Conservation (phyloP, 805 yeast genomes). For the Starmerella floricola region DNA sequence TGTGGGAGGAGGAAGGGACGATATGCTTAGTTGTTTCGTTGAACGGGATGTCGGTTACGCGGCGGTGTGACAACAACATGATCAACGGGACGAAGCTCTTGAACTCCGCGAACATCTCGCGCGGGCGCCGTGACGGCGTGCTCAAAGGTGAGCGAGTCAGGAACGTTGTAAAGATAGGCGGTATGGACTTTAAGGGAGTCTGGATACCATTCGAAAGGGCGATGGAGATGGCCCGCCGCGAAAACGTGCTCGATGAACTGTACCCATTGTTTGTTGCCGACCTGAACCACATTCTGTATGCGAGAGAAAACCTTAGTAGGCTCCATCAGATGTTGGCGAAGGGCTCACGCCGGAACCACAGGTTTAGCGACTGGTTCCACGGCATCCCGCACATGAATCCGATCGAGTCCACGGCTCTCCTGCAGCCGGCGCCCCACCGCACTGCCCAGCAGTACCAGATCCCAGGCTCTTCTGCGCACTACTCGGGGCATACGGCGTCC, state of each 20-base stretch:
- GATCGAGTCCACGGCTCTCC: too few relatives aligned
- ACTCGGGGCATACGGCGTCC: too few relatives aligned
- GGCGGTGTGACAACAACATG: conserved; percentile 25
- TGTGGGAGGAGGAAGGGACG: conserved; percentile 23
- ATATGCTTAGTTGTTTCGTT: conserved; percentile 20
- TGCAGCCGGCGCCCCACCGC: too few relatives aligned
- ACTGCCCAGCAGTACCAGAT: too few relatives aligned
- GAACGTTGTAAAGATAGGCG: conserved; percentile 23
- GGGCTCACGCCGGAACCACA: conserved; percentile 24
- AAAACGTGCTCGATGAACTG: conserved; percentile 16
- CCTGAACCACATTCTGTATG: conserved; percentile 26
- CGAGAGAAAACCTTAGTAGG: conserved; percentile 27
- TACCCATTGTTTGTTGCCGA: conserved; percentile 22
- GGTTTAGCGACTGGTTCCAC: conserved; percentile 14
- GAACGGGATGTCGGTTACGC: conserved; percentile 13
- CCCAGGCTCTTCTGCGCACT: too few relatives aligned
- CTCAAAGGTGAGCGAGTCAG: conserved; percentile 21
- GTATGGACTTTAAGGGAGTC: conserved; percentile 23
- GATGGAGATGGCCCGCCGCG: conserved; percentile 18
- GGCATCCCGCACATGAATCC: conserved; percentile 14
- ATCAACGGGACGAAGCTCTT: conserved; percentile 25
- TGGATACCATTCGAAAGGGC: conserved; percentile 26
- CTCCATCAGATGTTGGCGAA: conserved; percentile 29
- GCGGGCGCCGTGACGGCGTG: conserved; percentile 24
- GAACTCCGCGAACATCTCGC: conserved; percentile 20